Base-by-base conservation (phyloP, 768 basidiomycete genomes). In the Tubosaeta brunneosetosa region DNA sequence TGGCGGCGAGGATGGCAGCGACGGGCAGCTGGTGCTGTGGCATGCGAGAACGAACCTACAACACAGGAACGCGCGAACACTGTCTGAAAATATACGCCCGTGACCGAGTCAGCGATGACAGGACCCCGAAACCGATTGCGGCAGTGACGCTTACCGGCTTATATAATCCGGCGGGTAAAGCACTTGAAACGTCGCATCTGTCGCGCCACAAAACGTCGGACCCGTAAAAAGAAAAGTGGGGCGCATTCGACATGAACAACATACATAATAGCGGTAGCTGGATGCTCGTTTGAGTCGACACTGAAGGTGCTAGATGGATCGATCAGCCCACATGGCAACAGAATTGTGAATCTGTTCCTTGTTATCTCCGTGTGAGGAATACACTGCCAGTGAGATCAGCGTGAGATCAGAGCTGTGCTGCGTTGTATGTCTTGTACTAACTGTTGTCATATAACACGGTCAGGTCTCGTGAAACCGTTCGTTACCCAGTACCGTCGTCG, bases 11-110 rank as follows among this genome's bases (percentile, higher is more conserved):
- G 8, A 68, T 65, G 26, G 73, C 67, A 19, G 81, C 81, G 32
- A 83, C 73, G 51, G 75, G 74, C 6, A 85, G 66, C 62, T 87
- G 82, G 66, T 80, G 84, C 8, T 68, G 75, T 59, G 76, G 77
- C 86, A 89, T 88, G 31, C 55, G 51, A 26, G 34, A 36, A 40
- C 46, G 26, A 41, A 22, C 38, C 1, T 14, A 22, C 22, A n/a
- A n/a, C 16, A 37, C 36, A 37, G n/a, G n/a, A 37, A 17, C n/a
- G 3, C n/a, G 33, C 29, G 29, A 19, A 38, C 37, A 19, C 38
- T 19, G 17, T 7, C 17, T 5, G 38, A 40, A 40, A 40, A 40
- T 40, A 40, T 40, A 40, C 10, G 38, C 38, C 17, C 7, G n/a
- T 40, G 37, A 38, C 37, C 17, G 17, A 19, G 38, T 40, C 38